A percentile compares a stretch with the other conserved stretches of the same genome.
Evolutionary conservation across 192 early-diverging fungal genomes (phyloP).

Genomic region (Gryganskiella cystojenkinii): DNA sequence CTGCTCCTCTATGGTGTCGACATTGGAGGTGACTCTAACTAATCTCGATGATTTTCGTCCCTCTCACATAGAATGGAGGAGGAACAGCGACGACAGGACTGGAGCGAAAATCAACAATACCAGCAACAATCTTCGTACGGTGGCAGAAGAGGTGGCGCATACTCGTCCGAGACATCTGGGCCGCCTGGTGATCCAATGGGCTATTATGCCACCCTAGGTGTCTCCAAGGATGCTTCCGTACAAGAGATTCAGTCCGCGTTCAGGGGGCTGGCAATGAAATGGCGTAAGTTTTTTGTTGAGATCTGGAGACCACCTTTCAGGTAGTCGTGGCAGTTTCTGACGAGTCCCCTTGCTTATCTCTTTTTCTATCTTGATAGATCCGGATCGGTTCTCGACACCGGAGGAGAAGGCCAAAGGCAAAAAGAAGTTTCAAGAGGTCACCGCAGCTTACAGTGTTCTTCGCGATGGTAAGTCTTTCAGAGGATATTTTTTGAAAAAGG

Average conservation of each 20-base stretch:
- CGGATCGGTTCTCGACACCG: slow-evolving; percentile 57
- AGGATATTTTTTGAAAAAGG: too few species aligned
- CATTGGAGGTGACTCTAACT: background rate
- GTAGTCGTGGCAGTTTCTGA: too few species aligned
- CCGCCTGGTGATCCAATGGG: slow-evolving; percentile 53
- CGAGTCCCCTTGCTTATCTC: background rate
- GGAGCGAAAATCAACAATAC: slow-evolving; percentile 48
- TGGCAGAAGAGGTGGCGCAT: background rate
- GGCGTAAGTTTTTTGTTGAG: slow-evolving; percentile 35
- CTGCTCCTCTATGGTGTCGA: background rate
- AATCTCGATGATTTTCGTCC: too few species aligned
- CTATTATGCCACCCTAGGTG: slow-evolving; percentile 56
- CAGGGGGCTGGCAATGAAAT: slow-evolving; percentile 56
- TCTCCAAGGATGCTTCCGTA: slow-evolving; percentile 43
- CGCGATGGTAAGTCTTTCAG: slow-evolving; percentile 57
- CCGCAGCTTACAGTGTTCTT: slow-evolving; percentile 61
- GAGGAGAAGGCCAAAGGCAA: slow-evolving; percentile 61
- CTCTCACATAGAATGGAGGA: slow-evolving; percentile 48
- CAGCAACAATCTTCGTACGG: slow-evolving; percentile 25
- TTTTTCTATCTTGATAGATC: slow-evolving; percentile 43
- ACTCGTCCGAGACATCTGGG: slow-evolving; percentile 3
- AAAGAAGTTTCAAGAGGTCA: slow-evolving; percentile 62
- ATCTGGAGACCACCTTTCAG: too few species aligned
- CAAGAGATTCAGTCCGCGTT: slow-evolving; percentile 64
- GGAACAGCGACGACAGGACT: slow-evolving; percentile 46